Conservation (phyloP, 371 early-diverging fungal species). For the Choanephora cucurbitarum region DNA sequence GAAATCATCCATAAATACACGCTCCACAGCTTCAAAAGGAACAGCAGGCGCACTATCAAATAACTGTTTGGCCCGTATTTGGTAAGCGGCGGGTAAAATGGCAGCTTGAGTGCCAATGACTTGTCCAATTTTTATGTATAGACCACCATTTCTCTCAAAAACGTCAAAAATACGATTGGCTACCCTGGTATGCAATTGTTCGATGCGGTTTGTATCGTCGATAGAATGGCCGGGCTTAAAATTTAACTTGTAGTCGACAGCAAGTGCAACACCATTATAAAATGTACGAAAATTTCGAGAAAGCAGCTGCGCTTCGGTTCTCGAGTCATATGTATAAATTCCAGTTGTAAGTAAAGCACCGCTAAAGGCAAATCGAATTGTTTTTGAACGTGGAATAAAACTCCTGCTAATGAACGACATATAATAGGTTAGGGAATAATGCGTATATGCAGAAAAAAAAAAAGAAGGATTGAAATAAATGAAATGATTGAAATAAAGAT, state of each 20-base stretch:
- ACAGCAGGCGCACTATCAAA: slow-evolving; percentile 87
- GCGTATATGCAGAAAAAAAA: background rate
- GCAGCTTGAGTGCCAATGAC: slow-evolving; percentile 82
- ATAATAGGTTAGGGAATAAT: background rate
- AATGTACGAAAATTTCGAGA: slow-evolving; percentile 59
- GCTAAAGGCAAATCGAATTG: slow-evolving; percentile 14
- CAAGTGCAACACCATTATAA: slow-evolving; percentile 62
- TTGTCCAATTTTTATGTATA: slow-evolving; percentile 91
- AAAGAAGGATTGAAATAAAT: too few species aligned
- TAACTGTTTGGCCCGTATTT: slow-evolving; percentile 65
- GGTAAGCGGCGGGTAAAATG: slow-evolving; percentile 78
- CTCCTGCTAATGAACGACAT: slow-evolving; percentile 15
- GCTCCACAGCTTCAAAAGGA: slow-evolving; percentile 64
- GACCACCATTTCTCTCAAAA: slow-evolving; percentile 83
- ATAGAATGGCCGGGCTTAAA: slow-evolving; percentile 60
- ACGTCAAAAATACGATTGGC: slow-evolving; percentile 76
- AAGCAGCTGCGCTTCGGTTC: slow-evolving; percentile 59
- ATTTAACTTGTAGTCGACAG: slow-evolving; percentile 76
- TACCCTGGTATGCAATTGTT: slow-evolving; percentile 66
- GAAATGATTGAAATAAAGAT: too few species aligned
- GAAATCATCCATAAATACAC: slow-evolving; percentile 73
- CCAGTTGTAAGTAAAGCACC: slow-evolving; percentile 27
- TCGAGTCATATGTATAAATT: slow-evolving; percentile 52
- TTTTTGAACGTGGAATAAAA: slow-evolving; percentile 1
- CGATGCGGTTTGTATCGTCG: slow-evolving; percentile 37